phyloP scores from a whole-genome alignment of 257 asterid genomes.

The Knoxia roxburghii region DNA sequence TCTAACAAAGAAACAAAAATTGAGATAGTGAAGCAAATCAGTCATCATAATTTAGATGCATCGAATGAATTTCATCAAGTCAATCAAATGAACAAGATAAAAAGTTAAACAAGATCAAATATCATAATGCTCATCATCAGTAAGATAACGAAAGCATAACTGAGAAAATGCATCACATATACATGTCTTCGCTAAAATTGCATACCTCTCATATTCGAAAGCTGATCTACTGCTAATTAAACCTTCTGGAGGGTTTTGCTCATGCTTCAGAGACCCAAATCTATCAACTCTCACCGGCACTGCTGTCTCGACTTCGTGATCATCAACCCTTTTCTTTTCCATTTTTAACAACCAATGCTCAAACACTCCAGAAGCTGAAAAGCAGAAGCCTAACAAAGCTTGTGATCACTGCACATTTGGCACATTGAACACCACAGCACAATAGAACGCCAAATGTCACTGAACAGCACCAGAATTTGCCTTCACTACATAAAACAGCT shows the following conservation, averaged over 20 bases:
- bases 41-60: neutral
- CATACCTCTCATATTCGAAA: slow-evolving; percentile 67
- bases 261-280: slow-evolving; percentile 45
- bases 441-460: slow-evolving; percentile 15
- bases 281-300: slow-evolving; percentile 57
- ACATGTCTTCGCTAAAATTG: neutral
- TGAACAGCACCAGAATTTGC: slow-evolving; percentile 16
- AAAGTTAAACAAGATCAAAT: neutral
- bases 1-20: neutral
- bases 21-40: neutral
- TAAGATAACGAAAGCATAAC: neutral
- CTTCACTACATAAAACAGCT: slow-evolving; percentile 13
- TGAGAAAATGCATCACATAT: neutral
- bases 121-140: neutral
- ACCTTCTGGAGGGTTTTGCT: slow-evolving; percentile 52
- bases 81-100: neutral
- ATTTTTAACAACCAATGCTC: slow-evolving; percentile 28
- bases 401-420: slow-evolving; percentile 24
- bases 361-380: slow-evolving; percentile 19
- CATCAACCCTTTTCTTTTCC: slow-evolving; percentile 78
- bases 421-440: slow-evolving; percentile 19
- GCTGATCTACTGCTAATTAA: slow-evolving; percentile 57
- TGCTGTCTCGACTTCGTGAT: slow-evolving; percentile 44
- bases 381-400: slow-evolving; percentile 15
- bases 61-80: too few species aligned